These are phyloP conservation scores for Sergeia podlipaevii DNA, from an alignment of 208 protist genomes.

Conservation along the genomic window DNA sequence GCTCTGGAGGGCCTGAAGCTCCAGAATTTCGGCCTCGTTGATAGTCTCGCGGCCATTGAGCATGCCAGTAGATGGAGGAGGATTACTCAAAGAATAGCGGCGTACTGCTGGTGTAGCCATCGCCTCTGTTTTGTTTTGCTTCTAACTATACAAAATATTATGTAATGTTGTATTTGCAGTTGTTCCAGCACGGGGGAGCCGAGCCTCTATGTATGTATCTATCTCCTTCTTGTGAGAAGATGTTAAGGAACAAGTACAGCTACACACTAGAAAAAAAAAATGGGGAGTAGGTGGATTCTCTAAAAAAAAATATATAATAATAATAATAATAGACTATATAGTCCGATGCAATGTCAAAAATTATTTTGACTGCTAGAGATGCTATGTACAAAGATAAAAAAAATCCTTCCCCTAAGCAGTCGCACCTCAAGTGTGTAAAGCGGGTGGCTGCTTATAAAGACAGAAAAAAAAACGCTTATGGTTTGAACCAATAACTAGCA, in stretches of 20 bases:
- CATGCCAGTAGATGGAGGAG: slow-evolving; percentile 16
- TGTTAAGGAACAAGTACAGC: no score
- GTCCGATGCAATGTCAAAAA: no score
- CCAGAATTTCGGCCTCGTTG: slow-evolving; percentile 61
- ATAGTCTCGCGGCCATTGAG: slow-evolving; percentile 52
- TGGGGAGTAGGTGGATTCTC: no score
- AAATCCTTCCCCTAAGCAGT: neutral
- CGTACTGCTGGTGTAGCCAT: slow-evolving; percentile 12
- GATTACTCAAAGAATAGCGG: slow-evolving; percentile 31
- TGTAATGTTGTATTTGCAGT: no score
- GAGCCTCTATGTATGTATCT: no score
- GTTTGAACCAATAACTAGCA: neutral
- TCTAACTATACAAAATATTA: neutral
- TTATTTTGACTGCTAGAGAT: no score
- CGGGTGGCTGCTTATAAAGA: neutral
- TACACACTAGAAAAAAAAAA: no score
- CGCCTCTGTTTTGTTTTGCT: neutral
- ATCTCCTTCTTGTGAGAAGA: no score
- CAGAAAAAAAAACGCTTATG: slow-evolving; percentile 5
- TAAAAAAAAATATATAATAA: no score
- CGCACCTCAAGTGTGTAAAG: neutral
- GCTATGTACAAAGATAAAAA: no score
- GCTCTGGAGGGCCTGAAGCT: slow-evolving; percentile 47
- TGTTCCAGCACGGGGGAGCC: no score
- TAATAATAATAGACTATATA: no score